Conservation (phyloP, 1,284 basidiomycete species). For the Rhizoctonia solani region DNA sequence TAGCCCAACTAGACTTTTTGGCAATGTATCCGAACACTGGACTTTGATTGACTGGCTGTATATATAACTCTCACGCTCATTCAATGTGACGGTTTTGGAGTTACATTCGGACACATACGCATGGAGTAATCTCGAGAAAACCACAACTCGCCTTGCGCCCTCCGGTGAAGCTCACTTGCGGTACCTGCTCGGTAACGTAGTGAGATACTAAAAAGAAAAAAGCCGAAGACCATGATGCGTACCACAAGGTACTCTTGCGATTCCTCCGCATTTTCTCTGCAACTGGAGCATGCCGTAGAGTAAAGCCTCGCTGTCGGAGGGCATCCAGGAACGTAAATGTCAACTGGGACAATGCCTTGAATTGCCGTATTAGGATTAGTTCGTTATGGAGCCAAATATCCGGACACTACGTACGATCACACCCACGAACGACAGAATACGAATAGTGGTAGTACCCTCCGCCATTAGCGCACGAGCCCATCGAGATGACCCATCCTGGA, state of each 20-base stretch:
- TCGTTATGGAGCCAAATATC: neutral
- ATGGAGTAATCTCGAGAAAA: neutral
- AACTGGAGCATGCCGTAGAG: constrained; percentile 94
- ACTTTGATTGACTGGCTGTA: neutral
- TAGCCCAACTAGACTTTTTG: neutral
- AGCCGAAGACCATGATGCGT: constrained; percentile 44
- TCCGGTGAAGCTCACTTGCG: constrained; percentile 13
- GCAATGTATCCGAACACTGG: neutral
- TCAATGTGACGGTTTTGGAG: constrained; percentile 4
- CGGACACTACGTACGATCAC: constrained; percentile 73
- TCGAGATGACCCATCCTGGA: constrained; percentile 95
- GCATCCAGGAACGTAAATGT: constrained; percentile 96
- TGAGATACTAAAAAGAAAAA: constrained; percentile 14
- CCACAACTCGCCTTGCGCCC: neutral
- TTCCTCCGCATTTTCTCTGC: constrained; percentile 93
- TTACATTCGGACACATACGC: neutral
- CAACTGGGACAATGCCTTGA: constrained; percentile 91
- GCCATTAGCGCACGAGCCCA: constrained; percentile 99
- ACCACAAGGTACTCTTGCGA: constrained; percentile 92
- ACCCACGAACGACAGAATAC: constrained; percentile 98
- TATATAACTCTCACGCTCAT: constrained; percentile 15
- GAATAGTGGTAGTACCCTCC: constrained; percentile 99
- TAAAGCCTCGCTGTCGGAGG: constrained; percentile 90
- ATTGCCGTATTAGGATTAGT: constrained; percentile 31
- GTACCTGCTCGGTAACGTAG: constrained; percentile 27